Conservation (phyloP, 352 stramenopile species). For the Plasmopara muralis region DNA sequence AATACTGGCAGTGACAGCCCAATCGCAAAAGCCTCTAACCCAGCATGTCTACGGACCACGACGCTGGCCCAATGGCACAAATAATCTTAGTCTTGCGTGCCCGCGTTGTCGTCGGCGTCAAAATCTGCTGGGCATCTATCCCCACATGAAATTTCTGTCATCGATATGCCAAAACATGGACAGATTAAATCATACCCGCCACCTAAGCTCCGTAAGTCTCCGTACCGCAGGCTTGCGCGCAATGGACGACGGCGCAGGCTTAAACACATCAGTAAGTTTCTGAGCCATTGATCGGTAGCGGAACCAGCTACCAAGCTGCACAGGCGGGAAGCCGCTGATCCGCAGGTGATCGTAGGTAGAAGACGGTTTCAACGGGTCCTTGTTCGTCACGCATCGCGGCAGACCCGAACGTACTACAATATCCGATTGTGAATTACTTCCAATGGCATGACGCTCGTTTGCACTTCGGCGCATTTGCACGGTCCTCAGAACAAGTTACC, state of each 20-base stretch:
- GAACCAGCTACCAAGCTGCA: slow-evolving; percentile 63
- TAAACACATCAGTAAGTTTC: slow-evolving; percentile 45
- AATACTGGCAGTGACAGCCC: neutral
- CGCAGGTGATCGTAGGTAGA: slow-evolving; percentile 31
- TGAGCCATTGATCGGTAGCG: slow-evolving; percentile 56
- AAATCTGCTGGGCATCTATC: slow-evolving; percentile 64
- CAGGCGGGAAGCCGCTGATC: slow-evolving; percentile 40
- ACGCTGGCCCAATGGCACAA: slow-evolving; percentile 97
- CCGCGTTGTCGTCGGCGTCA: slow-evolving; percentile 40
- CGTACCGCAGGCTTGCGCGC: slow-evolving; percentile 32
- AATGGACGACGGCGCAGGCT: slow-evolving; percentile 28
- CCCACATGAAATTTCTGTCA: slow-evolving; percentile 61
- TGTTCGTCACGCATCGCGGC: slow-evolving; percentile 22
- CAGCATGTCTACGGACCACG: slow-evolving; percentile 93
- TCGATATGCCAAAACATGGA: neutral
- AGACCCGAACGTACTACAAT: slow-evolving; percentile 7
- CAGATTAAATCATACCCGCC: slow-evolving; percentile 10
- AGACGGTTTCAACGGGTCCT: slow-evolving; percentile 22
- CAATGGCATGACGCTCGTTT: slow-evolving; percentile 12
- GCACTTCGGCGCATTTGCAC: slow-evolving; percentile 17
- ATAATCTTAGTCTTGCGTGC: slow-evolving; percentile 97
- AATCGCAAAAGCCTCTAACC: slow-evolving; percentile 35
- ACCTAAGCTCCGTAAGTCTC: slow-evolving; percentile 4
- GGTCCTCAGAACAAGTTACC: slow-evolving; percentile 1
- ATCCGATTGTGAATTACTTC: slow-evolving; percentile 8